A percentile compares a stretch with the other conserved stretches of the same genome.
Evolutionary conservation across 257 asterid species (phyloP).

Genomic region (Solanum sparsipilum): DNA sequence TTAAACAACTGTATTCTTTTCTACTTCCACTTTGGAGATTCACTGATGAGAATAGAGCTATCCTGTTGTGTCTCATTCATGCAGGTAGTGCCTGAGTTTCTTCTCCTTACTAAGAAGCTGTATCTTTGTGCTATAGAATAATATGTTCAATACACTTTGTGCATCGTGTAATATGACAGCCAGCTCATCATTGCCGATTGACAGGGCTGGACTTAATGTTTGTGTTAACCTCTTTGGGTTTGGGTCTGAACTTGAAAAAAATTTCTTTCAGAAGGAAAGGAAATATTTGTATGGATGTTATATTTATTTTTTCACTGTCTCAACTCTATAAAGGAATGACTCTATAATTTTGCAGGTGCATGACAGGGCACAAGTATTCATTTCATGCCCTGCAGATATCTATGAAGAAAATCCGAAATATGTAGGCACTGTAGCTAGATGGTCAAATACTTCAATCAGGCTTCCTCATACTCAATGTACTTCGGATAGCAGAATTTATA

Average conservation of each 20-base stretch:
- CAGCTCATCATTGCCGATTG: neutral
- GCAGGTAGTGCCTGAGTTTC: neutral
- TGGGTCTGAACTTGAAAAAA: neutral
- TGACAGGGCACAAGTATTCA: constrained; percentile 89
- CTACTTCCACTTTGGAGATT: neutral
- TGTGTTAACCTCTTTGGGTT: neutral
- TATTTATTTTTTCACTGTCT: neutral
- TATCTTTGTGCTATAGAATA: neutral
- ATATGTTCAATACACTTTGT: neutral
- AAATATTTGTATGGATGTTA: neutral
- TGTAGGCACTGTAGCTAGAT: constrained; percentile 59
- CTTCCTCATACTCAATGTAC: constrained; percentile 50
- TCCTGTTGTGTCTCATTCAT: neutral
- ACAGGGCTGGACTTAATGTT: neutral
- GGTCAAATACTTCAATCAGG: constrained; percentile 57
- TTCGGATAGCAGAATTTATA: constrained; percentile 32
- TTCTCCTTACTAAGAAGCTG: neutral
- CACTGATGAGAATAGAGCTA: neutral
- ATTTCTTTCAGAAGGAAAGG: neutral
- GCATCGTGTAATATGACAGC: neutral
- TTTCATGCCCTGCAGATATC: constrained; percentile 58
- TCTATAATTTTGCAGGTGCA: constrained; percentile 50
- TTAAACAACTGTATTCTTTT: neutral
- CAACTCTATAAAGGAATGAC: neutral
- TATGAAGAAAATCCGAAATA: constrained; percentile 43